Conservation (phyloP, 805 yeast genomes). For the Metschnikowia drakensbergensis region DNA sequence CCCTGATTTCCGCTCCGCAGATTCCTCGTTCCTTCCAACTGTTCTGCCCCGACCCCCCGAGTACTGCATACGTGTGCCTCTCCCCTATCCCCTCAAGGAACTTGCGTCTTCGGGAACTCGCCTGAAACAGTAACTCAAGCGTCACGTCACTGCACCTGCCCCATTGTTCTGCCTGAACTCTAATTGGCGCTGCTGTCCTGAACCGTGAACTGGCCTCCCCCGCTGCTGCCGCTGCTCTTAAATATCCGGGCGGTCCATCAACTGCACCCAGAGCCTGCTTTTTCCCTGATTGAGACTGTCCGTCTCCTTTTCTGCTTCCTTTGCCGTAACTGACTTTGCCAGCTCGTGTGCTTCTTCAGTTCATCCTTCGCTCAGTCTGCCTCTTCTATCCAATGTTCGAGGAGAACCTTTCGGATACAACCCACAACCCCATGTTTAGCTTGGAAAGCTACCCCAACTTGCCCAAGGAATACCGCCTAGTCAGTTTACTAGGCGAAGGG, state of each 20-base stretch:
- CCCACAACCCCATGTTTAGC: constrained; percentile 6
- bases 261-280: too few species aligned
- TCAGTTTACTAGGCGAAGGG: constrained; percentile 69
- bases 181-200: background rate
- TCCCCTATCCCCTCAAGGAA: too few species aligned
- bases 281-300: too few species aligned
- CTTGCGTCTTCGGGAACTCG: too few species aligned
- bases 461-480: constrained; percentile 39
- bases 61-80: background rate
- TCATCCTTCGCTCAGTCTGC: background rate
- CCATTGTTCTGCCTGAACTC: background rate
- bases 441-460: constrained; percentile 31
- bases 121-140: background rate
- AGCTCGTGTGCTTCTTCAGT: too few species aligned
- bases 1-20: background rate
- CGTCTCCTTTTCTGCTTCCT: too few species aligned
- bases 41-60: background rate
- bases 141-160: background rate
- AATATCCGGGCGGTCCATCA: background rate
- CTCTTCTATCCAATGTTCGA: background rate
- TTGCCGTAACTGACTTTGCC: too few species aligned
- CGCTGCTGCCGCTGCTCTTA: background rate
- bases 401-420: background rate
- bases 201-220: background rate
- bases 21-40: background rate